Base-by-base conservation (phyloP, 805 yeast species). In the Wickerhamiella nectarea region DNA sequence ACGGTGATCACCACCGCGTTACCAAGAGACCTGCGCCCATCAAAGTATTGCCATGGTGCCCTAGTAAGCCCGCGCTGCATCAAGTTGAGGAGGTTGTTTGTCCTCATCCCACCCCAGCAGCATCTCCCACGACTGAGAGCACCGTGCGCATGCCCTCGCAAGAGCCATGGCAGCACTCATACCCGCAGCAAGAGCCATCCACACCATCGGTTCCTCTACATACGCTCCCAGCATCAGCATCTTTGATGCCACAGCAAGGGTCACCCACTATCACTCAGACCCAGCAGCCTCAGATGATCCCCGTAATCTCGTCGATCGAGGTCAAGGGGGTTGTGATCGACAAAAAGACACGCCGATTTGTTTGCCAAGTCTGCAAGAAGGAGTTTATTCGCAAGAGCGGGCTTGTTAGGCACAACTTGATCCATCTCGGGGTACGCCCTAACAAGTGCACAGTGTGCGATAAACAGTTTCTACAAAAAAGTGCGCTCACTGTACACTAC, bases 391-490 rank as follows among this genome's bases (percentile, higher is more conserved):
- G 87, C 17, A 74, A 83, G 55, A 75, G 84, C 34, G 87, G 85
- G 56, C 75, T 85, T 76, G 75, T 80, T 4, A 68, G 95, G 48
- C 95, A 85, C 59, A 71, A 74, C 50, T 74, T 75, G 55, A 68
- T 82, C 35, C 95, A 85, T 46, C 48, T 63, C 2, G 67, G 65
- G 1, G 54, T 56, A 29, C 52, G 60, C 41, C 67, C 66, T 3
- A 63, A 63, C 45, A 48, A 70, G 68, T 61, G 65, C 60, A 35
- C 48, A 2, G 69, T 76, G 14, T 84, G 95, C 59, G 70, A 74
- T 38, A 83, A 84, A 58, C 76, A 74, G 43, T 85, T 85, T 64
- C 78, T 82, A 52, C 72, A 94, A 55, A 87, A 94, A 7, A 78
- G 86, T 9, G 83, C 91, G 1, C 65, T 84, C 44, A 79, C 77